These are phyloP conservation scores for Afroboletus lepidellus DNA, from an alignment of 1,284 basidiomycete species.

Conservation along the genomic window DNA sequence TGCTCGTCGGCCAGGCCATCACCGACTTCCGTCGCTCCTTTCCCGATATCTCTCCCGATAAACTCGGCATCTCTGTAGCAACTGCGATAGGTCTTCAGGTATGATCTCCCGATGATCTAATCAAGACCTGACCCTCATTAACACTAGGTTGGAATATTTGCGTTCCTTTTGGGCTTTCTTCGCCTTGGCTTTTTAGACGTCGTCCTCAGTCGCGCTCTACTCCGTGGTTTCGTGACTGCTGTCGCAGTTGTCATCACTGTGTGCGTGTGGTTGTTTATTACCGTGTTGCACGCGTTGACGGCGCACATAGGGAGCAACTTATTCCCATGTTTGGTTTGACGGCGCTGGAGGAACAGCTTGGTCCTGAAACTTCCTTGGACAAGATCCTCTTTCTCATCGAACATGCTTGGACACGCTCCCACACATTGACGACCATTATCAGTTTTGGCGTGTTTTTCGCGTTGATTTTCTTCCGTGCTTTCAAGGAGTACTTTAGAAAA, in stretches of 20 bases:
- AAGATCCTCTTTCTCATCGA: conserved; percentile 78
- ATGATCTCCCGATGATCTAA: conserved; percentile 13
- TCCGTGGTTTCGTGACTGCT: conserved; percentile 86
- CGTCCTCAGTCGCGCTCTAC: conserved; percentile 83
- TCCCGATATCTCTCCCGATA: conserved; percentile 47
- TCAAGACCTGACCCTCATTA: not conserved
- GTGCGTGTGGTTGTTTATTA: conserved; percentile 39
- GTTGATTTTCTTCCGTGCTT: conserved; percentile 58
- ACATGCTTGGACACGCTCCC: conserved; percentile 56
- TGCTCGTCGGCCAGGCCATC: conserved; percentile 88
- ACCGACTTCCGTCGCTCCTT: conserved; percentile 62
- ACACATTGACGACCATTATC: conserved; percentile 69
- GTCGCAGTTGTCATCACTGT: conserved; percentile 74
- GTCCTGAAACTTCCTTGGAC: conserved; percentile 66
- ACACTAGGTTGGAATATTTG: conserved; percentile 78
- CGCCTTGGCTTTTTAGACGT: conserved; percentile 94
- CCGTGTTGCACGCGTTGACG: conserved; percentile 1
- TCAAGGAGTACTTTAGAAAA: conserved; percentile 54
- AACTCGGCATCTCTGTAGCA: conserved; percentile 61
- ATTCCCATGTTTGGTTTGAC: conserved; percentile 79
- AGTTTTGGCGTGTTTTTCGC: conserved; percentile 65
- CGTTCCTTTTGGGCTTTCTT: conserved; percentile 84
- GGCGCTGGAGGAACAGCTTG: conserved; percentile 50
- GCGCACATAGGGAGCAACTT: conserved; percentile 65
- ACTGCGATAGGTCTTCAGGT: conserved; percentile 85